A percentile compares a stretch with the other conserved stretches of the same genome.
phyloP scores from a whole-genome alignment of 805 yeast genomes.

The Kluyveromyces aestuarii region DNA sequence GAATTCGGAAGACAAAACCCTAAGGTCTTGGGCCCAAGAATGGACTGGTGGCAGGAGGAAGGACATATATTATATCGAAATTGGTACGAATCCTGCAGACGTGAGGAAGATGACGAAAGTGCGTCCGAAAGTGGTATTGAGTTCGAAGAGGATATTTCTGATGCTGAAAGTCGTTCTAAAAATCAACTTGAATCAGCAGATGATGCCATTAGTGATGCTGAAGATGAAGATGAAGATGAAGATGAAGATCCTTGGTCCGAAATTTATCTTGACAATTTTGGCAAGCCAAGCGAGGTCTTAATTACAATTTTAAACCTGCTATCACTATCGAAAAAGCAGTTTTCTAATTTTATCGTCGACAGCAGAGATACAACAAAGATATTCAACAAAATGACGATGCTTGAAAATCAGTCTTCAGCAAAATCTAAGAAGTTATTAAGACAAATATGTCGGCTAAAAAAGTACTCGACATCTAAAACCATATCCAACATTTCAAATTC shows the following conservation, averaged over 20 bases:
- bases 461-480: neutral
- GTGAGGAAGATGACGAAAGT: constrained; percentile 8
- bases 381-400: neutral
- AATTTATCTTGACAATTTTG: constrained; percentile 32
- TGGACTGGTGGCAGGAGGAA: constrained; percentile 18
- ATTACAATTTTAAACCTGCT: constrained; percentile 34
- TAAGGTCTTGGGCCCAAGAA: constrained; percentile 8
- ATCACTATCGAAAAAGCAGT: constrained; percentile 13
- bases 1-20: constrained; percentile 7
- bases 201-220: constrained; percentile 2
- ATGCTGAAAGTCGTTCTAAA: too few species aligned
- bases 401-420: neutral
- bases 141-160: too few species aligned
- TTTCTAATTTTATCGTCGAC: neutral
- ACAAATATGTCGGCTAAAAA: neutral
- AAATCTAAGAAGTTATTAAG: neutral
- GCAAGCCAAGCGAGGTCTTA: constrained; percentile 38
- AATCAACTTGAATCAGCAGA: neutral
- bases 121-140: neutral
- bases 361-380: neutral
- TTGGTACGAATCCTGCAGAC: constrained; percentile 11
- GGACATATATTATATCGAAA: constrained; percentile 10
- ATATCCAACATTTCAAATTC: neutral
- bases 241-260: constrained; percentile 36
- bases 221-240: constrained; percentile 10